phyloP scores from a whole-genome alignment of 306 rosid species.

The Cicer cuneatum region DNA sequence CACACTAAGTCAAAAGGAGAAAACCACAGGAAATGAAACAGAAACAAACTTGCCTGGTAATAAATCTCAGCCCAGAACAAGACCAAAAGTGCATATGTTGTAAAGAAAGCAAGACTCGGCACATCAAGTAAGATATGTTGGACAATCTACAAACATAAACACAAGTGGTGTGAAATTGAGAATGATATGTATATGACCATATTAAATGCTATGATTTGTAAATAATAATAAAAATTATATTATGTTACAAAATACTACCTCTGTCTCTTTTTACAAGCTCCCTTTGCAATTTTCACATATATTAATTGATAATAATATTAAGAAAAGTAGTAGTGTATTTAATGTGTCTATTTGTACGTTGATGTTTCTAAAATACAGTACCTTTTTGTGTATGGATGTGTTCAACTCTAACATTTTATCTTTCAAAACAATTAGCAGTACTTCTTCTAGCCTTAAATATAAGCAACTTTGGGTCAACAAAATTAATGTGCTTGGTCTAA shows the following conservation, averaged over 20 bases:
- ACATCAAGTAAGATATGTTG: constrained; percentile 81
- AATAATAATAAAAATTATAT: neutral
- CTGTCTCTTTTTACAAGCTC: no score
- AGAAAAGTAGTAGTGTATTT: no score
- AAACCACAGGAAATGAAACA: constrained; percentile 24
- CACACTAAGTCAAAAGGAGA: neutral
- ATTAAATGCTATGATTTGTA: constrained; percentile 14
- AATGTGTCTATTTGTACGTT: no score
- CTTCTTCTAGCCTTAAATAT: no score
- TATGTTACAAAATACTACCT: neutral
- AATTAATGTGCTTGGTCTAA: no score
- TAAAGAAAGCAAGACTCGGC: constrained; percentile 96
- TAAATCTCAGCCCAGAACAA: constrained; percentile 98
- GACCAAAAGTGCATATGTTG: constrained; percentile 88
- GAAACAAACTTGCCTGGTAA: constrained; percentile 75
- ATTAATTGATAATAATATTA: no score
- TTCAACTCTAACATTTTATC: no score
- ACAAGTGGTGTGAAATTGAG: constrained; percentile 7
- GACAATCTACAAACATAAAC: constrained; percentile 60
- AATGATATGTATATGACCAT: constrained; percentile 26
- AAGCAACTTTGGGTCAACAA: no score
- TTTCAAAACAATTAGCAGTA: no score
- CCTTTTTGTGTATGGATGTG: no score
- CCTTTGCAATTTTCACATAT: no score
- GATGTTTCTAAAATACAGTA: no score